phyloP scores from a whole-genome alignment of 106 monocot species.

The Dendrobium chrysotoxum region DNA sequence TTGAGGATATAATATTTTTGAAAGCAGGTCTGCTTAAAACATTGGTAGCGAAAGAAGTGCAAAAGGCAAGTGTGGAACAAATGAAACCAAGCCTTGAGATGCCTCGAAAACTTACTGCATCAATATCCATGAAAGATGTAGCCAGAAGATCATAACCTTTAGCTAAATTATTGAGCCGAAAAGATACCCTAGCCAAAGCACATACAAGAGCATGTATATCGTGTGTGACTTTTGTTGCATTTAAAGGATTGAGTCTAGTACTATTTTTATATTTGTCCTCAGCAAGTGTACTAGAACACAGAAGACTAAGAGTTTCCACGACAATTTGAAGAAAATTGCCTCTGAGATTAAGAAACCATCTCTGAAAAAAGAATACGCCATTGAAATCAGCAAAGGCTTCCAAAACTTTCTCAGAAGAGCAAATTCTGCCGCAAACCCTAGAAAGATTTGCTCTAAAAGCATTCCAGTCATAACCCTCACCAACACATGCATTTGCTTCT shows the following conservation, averaged over 20 bases:
- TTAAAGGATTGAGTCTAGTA: not conserved
- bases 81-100: slow-evolving; percentile 54
- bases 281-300: slow-evolving; percentile 14
- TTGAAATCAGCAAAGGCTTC: slow-evolving; percentile 15
- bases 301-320: slow-evolving; percentile 30
- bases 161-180: slow-evolving; percentile 36
- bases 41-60: slow-evolving; percentile 35
- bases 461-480: slow-evolving; percentile 14
- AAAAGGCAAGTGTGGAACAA: slow-evolving; percentile 86
- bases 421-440: slow-evolving; percentile 44
- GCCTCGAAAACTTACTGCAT: slow-evolving; percentile 35
- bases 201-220: slow-evolving; percentile 14
- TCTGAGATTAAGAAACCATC: slow-evolving; percentile 81
- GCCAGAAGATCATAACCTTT: slow-evolving; percentile 80
- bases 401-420: slow-evolving; percentile 47
- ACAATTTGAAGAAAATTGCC: slow-evolving; percentile 44
- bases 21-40: slow-evolving; percentile 17
- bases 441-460: slow-evolving; percentile 34
- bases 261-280: slow-evolving; percentile 5
- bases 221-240: not conserved
- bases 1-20: slow-evolving; percentile 3
- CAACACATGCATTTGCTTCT: slow-evolving; percentile 13
- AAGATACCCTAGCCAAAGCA: slow-evolving; percentile 28
- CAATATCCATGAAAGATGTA: slow-evolving; percentile 70
- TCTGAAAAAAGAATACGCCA: slow-evolving; percentile 55